Base-by-base conservation (phyloP, 2,329 filamentous ascomycete species). In the Fusarium phyllophilum region DNA sequence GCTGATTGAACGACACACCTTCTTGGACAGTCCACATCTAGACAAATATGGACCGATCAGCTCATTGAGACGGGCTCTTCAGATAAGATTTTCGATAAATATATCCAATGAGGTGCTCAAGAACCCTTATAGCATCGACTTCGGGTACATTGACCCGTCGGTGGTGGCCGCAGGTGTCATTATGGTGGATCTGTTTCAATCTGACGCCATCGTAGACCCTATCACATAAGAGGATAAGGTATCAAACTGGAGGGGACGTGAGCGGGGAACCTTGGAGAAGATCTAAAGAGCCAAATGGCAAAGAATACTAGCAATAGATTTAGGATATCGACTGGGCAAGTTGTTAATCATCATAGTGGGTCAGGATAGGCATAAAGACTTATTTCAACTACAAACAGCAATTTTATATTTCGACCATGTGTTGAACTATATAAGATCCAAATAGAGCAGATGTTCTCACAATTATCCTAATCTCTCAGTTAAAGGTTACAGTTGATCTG, bases 201-300 rank as follows among this genome's bases (percentile, higher is more conserved):
- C 61, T 76, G 73, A 76, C 74, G 74, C 74, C 72, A 76, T 76
- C 54, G 52, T 49, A 61, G 63, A 63, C 60, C 60, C 57, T 66
- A 56, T 45, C 56, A 54, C 61, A 60, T 48, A 49, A 51, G 33
- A 60, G 20, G 41, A 49, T 62, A 29, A 42, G 26, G 29, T 49
- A 22, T 34, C 44, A 62, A 60, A 36, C 58, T 31, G 44, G 70
- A 70, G 62, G 70, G 70, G 49, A 51, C 64, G 24, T 39, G 31
- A 51, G 62, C 49, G 64, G 65, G 68, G 71, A 63, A 62, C 11
- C 24, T 22, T 69, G 48, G 38, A 29, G 44, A 18, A 38, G 15
- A 45, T 52, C 33, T 49, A n/a, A 60, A 22, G 31, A 52, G 33
- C 24, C 33, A 39, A 6, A 6, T 22, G 26, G 8, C 15, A 38